phyloP scores from a whole-genome alignment of 495 filamentous ascomycete genomes.

The Penicillium waksmanii region DNA sequence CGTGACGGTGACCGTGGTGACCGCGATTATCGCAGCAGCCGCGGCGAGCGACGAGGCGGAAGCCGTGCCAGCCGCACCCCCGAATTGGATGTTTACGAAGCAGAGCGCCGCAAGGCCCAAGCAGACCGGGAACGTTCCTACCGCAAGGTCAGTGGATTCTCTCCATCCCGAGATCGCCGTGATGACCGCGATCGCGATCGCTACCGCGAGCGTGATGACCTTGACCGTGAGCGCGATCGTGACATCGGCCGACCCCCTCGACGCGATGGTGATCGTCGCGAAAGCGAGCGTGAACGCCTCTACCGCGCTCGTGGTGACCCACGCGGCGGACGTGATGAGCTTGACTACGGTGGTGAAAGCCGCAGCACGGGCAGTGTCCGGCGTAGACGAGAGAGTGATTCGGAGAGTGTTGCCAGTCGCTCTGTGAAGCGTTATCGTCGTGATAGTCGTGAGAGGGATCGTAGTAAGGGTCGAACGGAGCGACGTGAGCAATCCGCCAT shows the following conservation, averaged over 20 bases:
- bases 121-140: conserved; percentile 87
- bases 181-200: conserved; percentile 64
- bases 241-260: conserved; percentile 51
- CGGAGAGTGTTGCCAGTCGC: conserved; percentile 68
- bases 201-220: conserved; percentile 60
- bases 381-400: conserved; percentile 72
- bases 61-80: conserved; percentile 72
- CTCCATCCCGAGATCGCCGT: conserved; percentile 49
- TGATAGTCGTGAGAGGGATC: conserved; percentile 49
- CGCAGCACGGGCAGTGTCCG: conserved; percentile 60
- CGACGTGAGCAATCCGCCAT: conserved; percentile 56
- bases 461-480: conserved; percentile 63
- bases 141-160: conserved; percentile 72
- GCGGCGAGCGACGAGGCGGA: conserved; percentile 60
- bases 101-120: conserved; percentile 82
- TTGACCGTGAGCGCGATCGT: conserved; percentile 61
- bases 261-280: conserved; percentile 61
- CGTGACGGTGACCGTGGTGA: conserved; percentile 58
- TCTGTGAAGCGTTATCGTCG: conserved; percentile 52
- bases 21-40: conserved; percentile 55
- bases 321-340: conserved; percentile 73
- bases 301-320: conserved; percentile 83
- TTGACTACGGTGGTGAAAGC: conserved; percentile 82
- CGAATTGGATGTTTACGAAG: conserved; percentile 86
- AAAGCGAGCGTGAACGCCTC: conserved; percentile 80